Percentiles rank a stretch among this genome's conserved stretches.
Conservation (phyloP, 306 rosid species). For the Quercus agrifolia region DNA sequence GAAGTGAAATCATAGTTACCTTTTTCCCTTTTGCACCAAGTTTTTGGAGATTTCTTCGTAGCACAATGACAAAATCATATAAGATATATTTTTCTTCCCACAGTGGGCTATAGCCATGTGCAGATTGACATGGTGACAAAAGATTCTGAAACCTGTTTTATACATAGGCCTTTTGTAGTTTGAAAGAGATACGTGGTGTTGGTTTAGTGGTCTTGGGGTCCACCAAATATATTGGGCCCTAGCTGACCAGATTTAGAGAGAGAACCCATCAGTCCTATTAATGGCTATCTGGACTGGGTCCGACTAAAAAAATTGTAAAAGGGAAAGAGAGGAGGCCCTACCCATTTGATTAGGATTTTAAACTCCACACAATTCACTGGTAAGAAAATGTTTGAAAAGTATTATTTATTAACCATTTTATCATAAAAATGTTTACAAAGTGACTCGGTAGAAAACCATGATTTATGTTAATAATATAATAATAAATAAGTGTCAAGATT, state of each 20-base stretch:
- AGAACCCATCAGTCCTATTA: conserved; percentile 27
- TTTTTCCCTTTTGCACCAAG: neutral
- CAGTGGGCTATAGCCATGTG: conserved; percentile 53
- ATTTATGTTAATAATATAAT: too few species aligned
- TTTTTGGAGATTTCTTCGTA: conserved; percentile 15
- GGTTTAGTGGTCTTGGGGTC: conserved; percentile 35
- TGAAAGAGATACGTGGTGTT: conserved; percentile 23
- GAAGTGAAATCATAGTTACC: neutral
- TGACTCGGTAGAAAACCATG: too few species aligned
- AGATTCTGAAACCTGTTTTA: neutral
- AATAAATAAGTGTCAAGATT: too few species aligned
- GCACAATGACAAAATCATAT: conserved; percentile 25
- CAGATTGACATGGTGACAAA: conserved; percentile 40
- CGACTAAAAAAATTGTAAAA: conserved; percentile 14
- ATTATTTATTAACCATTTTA: too few species aligned
- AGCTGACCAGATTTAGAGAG: conserved; percentile 4
- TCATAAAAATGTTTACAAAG: too few species aligned
- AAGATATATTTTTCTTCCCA: conserved; percentile 12
- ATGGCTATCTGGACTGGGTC: conserved; percentile 12
- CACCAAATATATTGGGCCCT: conserved; percentile 34
- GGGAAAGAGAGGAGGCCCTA: neutral
- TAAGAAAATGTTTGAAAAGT: too few species aligned
- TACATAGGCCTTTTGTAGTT: neutral
- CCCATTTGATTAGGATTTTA: neutral
- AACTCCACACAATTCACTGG: too few species aligned